Percentiles rank a stretch among this genome's conserved stretches.
These are phyloP conservation scores for Phaeosphaeriaceae sp. DNA, from an alignment of 2,329 filamentous ascomycete genomes.

Conservation along the genomic window DNA sequence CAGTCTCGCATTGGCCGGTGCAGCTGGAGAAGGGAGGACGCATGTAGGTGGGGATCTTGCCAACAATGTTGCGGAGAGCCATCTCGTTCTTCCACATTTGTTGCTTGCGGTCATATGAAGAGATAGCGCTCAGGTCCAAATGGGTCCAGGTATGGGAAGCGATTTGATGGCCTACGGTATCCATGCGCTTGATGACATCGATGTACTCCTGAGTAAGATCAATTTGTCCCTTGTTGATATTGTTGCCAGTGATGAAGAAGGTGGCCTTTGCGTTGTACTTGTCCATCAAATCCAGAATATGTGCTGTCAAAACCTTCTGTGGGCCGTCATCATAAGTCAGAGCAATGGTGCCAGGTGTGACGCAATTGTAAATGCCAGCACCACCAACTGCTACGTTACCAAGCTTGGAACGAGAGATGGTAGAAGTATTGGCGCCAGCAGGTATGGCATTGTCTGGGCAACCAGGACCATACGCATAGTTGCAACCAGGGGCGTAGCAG, in stretches of 20 bases:
- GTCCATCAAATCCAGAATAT: constrained; percentile 67
- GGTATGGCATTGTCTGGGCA: constrained; percentile 66
- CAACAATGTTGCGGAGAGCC: constrained; percentile 62
- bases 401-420: constrained; percentile 59
- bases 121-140: constrained; percentile 55
- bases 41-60: constrained; percentile 63
- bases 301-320: constrained; percentile 62
- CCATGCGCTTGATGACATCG: constrained; percentile 62
- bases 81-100: constrained; percentile 63
- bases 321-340: constrained; percentile 73
- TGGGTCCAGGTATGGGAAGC: constrained; percentile 66
- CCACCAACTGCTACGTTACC: constrained; percentile 64
- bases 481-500: constrained; percentile 67
- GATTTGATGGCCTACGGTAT: constrained; percentile 64
- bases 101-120: constrained; percentile 52
- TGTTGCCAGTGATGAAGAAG: constrained; percentile 69
- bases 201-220: constrained; percentile 57
- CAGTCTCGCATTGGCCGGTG: constrained; percentile 48
- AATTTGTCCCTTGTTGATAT: constrained; percentile 63
- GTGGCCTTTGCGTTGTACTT: constrained; percentile 68
- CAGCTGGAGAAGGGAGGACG: constrained; percentile 58
- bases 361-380: constrained; percentile 62
- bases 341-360: constrained; percentile 63
- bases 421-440: constrained; percentile 62
- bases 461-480: constrained; percentile 65